Percentiles rank a stretch among this genome's conserved stretches.
These are phyloP conservation scores for Exophiala xenobiotica DNA, from an alignment of 2,329 filamentous ascomycete genomes.

Conservation along the genomic window DNA sequence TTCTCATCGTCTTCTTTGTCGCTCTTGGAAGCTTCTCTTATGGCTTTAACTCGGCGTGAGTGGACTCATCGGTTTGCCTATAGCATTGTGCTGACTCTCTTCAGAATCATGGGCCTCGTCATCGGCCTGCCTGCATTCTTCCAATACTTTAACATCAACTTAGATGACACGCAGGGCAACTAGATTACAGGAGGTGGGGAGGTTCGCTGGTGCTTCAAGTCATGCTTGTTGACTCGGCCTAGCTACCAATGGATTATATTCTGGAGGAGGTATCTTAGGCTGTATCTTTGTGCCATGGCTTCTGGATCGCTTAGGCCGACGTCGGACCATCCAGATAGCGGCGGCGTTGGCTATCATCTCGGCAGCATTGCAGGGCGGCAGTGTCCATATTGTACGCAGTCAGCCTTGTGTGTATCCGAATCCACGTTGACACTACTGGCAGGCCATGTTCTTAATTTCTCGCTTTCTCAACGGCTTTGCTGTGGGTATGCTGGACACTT, in stretches of 20 bases:
- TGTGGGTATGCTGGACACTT: constrained; percentile 11
- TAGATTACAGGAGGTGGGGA: constrained; percentile 5
- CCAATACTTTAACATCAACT: constrained; percentile 43
- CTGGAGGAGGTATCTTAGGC: constrained; percentile 12
- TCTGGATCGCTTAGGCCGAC: constrained; percentile 7
- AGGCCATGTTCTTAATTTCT: constrained; percentile 11
- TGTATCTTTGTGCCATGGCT: constrained; percentile 13
- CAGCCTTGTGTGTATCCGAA: not conserved
- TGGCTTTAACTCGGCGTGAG: constrained; percentile 17
- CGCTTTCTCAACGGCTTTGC: constrained; percentile 16
- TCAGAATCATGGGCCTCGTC: constrained; percentile 13
- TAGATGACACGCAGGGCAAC: constrained; percentile 8
- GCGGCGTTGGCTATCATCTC: constrained; percentile 10
- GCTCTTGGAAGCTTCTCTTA: constrained; percentile 18
- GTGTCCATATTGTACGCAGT: constrained; percentile 9
- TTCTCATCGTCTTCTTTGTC: constrained; percentile 16
- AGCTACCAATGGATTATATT: constrained; percentile 14
- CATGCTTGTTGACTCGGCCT: not conserved
- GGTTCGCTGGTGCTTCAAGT: too few relatives aligned
- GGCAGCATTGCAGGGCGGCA: constrained; percentile 11
- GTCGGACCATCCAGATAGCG: constrained; percentile 7
- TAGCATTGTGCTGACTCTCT: not conserved
- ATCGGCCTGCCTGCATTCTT: constrained; percentile 13
- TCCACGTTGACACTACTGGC: not conserved
- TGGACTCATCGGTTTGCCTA: not conserved